Evolutionary conservation across 2,329 filamentous ascomycete species (phyloP), one percentile per base, ranked within the genome.

Genomic region (Rhinocladiella similis): DNA sequence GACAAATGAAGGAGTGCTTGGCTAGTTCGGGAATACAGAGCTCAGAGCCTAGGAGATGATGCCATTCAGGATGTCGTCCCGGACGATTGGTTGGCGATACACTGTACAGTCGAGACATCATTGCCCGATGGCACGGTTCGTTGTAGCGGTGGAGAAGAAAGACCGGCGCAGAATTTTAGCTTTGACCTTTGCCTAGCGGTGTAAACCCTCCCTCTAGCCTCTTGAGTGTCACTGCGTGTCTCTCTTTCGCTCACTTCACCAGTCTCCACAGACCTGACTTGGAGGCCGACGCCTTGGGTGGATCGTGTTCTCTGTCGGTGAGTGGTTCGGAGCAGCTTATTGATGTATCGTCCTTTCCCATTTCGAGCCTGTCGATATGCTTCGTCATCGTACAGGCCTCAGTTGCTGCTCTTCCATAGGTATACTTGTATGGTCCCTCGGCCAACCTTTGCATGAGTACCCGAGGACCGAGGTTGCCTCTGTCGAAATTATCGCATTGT

Each of bases 181-280:
- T 57, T 64, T 57, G 42, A 54, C 51, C 46, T 45, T 52, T 5
- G 47, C 47, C 14, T 50, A 6, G 18, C n/a, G 20, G 20, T n/a
- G 20, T 22, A 6, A 50, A 50, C n/a, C 19, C 22, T 18, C 57
- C 56, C 56, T 35, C 54, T 47, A 25, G 29, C 5, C 22, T 53
- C 3, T 22, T 47, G n/a, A 61, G 38, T 14, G 50, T 14, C 12
- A 54, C 59, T 1, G 53, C 63, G 22, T 55, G 60, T 50, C 67
- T 56, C 18, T 63, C 65, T 35, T 61, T 60, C 3, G 67, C 67
- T 67, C 60, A 69, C 48, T 63, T 68, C 0, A 58, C 61, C 1
- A 69, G 53, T 18, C 56, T 62, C 66, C 56, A 68, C 14, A 69
- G 50, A 19, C 64, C 62, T 2, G 61, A 57, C 18, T 54, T 57